Percentiles rank a stretch among this genome's conserved stretches.
Conservation (phyloP, 345 rosid genomes). For the Syzygium aromaticum region DNA sequence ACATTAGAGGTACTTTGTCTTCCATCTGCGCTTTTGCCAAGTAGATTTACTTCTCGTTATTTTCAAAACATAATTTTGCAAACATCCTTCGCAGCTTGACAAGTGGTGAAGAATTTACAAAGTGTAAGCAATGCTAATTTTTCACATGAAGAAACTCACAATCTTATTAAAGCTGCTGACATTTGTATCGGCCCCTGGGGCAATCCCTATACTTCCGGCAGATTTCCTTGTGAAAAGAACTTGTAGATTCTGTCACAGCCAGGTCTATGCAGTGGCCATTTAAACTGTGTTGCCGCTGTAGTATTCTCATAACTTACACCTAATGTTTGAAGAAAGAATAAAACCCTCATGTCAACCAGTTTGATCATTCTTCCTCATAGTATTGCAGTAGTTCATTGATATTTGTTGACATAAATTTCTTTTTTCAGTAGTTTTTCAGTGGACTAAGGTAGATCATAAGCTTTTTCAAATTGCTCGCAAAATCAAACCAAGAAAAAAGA, state of each 20-base stretch:
- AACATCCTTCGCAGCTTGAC: not conserved
- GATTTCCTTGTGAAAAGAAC: not conserved
- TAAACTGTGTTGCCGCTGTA: not conserved
- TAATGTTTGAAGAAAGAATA: not conserved
- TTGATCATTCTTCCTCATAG: not conserved
- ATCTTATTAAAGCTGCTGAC: not conserved
- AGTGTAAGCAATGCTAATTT: not conserved
- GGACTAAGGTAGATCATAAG: not conserved
- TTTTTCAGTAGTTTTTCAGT: constrained; percentile 9
- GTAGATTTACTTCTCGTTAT: not conserved
- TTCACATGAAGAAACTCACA: not conserved
- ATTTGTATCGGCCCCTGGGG: not conserved
- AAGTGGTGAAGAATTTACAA: not conserved
- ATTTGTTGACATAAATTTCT: not conserved
- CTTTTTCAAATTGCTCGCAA: not conserved
- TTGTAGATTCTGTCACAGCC: not conserved
- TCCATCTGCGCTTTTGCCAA: not conserved
- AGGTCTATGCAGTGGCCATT: not conserved
- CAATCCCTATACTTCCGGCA: not conserved
- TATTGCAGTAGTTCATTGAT: not conserved
- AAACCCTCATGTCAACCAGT: not conserved
- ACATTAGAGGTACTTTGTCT: constrained; percentile 52
- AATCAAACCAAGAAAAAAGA: not conserved
- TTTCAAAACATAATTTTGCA: not conserved
- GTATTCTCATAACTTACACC: not conserved